These are phyloP conservation scores for Penicillium cinerascens DNA, from an alignment of 495 filamentous ascomycete genomes.

Conservation along the genomic window DNA sequence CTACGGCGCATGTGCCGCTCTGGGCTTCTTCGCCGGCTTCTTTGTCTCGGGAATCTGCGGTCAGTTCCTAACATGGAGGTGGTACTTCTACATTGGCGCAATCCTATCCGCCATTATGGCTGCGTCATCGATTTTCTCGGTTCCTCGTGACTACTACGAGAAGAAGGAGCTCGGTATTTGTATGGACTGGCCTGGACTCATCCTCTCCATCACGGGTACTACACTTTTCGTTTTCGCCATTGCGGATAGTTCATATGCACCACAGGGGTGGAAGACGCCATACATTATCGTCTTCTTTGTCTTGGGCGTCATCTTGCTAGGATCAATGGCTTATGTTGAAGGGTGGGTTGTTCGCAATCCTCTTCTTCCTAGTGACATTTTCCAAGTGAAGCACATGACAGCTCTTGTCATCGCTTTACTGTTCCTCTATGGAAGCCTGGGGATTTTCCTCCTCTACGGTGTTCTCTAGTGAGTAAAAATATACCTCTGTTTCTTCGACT, in stretches of 20 bases:
- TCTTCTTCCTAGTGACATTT: constrained; percentile 71
- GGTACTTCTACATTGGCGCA: constrained; percentile 79
- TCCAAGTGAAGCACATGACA: constrained; percentile 68
- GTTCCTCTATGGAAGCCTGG: constrained; percentile 71
- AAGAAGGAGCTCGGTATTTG: constrained; percentile 41
- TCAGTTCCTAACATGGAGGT: constrained; percentile 63
- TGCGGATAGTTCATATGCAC: constrained; percentile 68
- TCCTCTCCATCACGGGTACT: constrained; percentile 61
- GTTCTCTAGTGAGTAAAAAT: constrained; percentile 65
- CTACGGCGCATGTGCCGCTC: constrained; percentile 71
- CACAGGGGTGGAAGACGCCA: constrained; percentile 66
- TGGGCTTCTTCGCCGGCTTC: constrained; percentile 81
- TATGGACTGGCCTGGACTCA: constrained; percentile 71
- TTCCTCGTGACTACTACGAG: constrained; percentile 61
- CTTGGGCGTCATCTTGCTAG: constrained; percentile 54
- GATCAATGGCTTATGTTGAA: constrained; percentile 65
- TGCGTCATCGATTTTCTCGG: constrained; percentile 55
- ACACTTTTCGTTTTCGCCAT: constrained; percentile 75
- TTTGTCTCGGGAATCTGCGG: constrained; percentile 72
- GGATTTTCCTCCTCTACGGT: constrained; percentile 73
- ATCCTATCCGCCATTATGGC: constrained; percentile 50
- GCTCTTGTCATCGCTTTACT: constrained; percentile 65
- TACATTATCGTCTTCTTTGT: constrained; percentile 51
- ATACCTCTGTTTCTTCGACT: background rate
- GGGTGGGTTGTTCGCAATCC: constrained; percentile 71